Evolutionary conservation across 768 basidiomycete species (phyloP).

Genomic region (Russula sp.): DNA sequence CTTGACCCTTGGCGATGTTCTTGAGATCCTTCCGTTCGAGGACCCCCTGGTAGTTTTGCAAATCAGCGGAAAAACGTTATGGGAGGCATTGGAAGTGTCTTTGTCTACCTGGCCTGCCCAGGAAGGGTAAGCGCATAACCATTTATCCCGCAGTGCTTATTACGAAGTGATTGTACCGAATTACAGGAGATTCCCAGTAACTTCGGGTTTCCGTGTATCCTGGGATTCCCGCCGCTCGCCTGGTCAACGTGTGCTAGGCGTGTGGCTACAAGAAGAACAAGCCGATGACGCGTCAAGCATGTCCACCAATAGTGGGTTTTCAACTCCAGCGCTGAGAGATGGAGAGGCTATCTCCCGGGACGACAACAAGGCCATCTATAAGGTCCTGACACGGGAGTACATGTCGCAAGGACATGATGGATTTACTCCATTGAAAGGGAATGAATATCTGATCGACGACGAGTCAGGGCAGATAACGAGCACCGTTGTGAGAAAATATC

Average conservation of each 20-base stretch:
- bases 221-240: slow-evolving; percentile 79
- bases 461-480: slow-evolving; percentile 78
- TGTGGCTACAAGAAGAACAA: slow-evolving; percentile 48
- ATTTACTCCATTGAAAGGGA: slow-evolving; percentile 57
- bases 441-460: slow-evolving; percentile 68
- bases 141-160: not conserved
- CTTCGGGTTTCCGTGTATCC: slow-evolving; percentile 75
- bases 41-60: slow-evolving; percentile 79
- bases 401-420: slow-evolving; percentile 84
- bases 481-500: slow-evolving; percentile 71
- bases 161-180: not conserved
- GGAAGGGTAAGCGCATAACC: slow-evolving; percentile 55
- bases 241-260: slow-evolving; percentile 63
- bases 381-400: slow-evolving; percentile 80
- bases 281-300: slow-evolving; percentile 4
- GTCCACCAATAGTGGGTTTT: slow-evolving; percentile 21
- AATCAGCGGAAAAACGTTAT: slow-evolving; percentile 69
- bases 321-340: slow-evolving; percentile 32
- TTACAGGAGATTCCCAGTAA: slow-evolving; percentile 75
- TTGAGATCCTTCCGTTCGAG: slow-evolving; percentile 86
- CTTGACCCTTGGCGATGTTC: slow-evolving; percentile 76
- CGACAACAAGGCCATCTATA: slow-evolving; percentile 54
- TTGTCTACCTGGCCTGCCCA: slow-evolving; percentile 80
- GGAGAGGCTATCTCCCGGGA: slow-evolving; percentile 47
- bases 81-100: slow-evolving; percentile 69